Evolutionary conservation across 225 moss, liverwort and hornwort genomes (phyloP).

Genomic region (Antitrichia curtipendula): DNA sequence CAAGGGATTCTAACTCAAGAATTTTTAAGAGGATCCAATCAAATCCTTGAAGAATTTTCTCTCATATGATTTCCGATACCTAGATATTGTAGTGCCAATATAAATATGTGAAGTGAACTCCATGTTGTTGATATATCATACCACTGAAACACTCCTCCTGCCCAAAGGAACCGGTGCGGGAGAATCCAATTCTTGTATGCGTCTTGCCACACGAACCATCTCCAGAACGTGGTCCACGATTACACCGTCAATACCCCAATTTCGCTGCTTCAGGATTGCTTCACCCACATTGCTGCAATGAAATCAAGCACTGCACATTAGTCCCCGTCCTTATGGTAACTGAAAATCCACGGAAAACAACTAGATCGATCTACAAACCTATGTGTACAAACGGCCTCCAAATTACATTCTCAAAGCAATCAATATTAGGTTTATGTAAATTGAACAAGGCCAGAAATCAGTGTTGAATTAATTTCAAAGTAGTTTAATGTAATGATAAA

Average conservation of each 20-base stretch:
- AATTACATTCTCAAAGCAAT: too few relatives aligned
- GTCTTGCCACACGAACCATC: slow-evolving; percentile 44
- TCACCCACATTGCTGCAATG: slow-evolving; percentile 71
- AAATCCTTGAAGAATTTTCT: not conserved
- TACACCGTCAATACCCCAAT: slow-evolving; percentile 58
- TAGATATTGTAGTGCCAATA: not conserved
- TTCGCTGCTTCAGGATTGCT: slow-evolving; percentile 48
- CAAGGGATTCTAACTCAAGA: not conserved
- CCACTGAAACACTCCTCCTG: too few relatives aligned
- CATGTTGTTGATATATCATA: too few relatives aligned
- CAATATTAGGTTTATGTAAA: too few relatives aligned
- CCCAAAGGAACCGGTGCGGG: too few relatives aligned
- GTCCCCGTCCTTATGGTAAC: too few relatives aligned
- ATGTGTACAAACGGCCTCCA: too few relatives aligned
- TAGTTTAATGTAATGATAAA: too few relatives aligned
- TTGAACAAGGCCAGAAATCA: too few relatives aligned
- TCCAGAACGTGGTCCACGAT: slow-evolving; percentile 90
- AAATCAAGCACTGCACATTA: not conserved
- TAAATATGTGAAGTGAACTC: not conserved
- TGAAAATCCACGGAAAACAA: too few relatives aligned
- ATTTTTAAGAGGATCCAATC: not conserved
- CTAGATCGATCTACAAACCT: too few relatives aligned
- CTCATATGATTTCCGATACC: not conserved
- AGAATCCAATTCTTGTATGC: not conserved
- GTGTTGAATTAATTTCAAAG: too few relatives aligned